Conservation (phyloP, 176 grass and related monocot species). For the Dendrocalamus sinicus region DNA sequence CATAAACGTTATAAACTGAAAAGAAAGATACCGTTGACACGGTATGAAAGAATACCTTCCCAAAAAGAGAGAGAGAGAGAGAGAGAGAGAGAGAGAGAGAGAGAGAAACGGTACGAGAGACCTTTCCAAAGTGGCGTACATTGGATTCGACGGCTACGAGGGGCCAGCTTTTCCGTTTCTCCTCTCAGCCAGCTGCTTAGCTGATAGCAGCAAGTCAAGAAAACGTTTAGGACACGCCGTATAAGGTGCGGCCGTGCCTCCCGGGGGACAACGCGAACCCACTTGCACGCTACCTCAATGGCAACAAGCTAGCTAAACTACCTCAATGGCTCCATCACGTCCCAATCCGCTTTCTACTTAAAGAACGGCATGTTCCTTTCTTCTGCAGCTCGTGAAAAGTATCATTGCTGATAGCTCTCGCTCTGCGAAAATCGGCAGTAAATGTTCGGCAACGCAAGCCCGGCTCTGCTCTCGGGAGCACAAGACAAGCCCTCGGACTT, state of each 20-base stretch:
- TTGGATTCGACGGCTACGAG: conserved; percentile 46
- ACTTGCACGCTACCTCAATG: background rate
- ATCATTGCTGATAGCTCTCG: background rate
- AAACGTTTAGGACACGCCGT: background rate
- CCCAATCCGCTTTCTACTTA: too few relatives aligned
- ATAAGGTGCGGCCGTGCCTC: background rate
- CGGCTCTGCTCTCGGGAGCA: background rate
- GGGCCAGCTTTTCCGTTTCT: background rate
- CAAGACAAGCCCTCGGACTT: background rate
- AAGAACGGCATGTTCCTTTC: background rate
- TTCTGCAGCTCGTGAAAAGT: background rate
- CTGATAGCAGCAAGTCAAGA: background rate
- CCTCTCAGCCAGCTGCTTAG: background rate
- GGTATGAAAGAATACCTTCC: background rate
- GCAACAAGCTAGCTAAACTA: too few relatives aligned
- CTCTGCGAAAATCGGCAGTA: background rate
- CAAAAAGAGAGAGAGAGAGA: too few relatives aligned
- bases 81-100: too few relatives aligned
- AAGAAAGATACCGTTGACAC: background rate
- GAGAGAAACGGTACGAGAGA: conserved; percentile 13
- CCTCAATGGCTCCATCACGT: too few relatives aligned
- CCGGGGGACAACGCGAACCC: background rate
- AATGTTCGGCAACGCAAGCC: background rate
- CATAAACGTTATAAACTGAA: too few relatives aligned
- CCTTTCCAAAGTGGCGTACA: conserved; percentile 37